Conservation (phyloP, 2,329 filamentous ascomycete genomes). For the Colletotrichum musicola region DNA sequence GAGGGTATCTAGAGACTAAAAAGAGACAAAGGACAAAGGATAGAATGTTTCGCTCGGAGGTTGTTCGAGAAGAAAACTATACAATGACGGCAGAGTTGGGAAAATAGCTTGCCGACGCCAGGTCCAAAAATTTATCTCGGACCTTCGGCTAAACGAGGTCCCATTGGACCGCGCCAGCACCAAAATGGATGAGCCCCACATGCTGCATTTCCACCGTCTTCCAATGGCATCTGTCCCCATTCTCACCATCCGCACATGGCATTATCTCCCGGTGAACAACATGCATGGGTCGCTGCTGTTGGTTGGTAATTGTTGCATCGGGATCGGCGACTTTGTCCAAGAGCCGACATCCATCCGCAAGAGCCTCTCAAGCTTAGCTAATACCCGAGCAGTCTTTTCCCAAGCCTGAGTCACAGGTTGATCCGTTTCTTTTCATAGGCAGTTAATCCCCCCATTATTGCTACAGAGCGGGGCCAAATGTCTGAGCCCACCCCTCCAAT, state of each 20-base stretch:
- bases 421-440: slow-evolving; percentile 13
- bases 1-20: slow-evolving; percentile 47
- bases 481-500: too few relatives aligned
- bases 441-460: not conserved
- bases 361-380: slow-evolving; percentile 3
- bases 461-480: too few relatives aligned
- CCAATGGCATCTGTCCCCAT: slow-evolving; percentile 49
- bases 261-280: slow-evolving; percentile 18
- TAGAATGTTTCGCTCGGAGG: slow-evolving; percentile 44
- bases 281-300: slow-evolving; percentile 4
- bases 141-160: slow-evolving; percentile 56
- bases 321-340: slow-evolving; percentile 5
- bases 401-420: not conserved
- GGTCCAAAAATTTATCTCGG: slow-evolving; percentile 57
- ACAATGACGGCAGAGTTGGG: slow-evolving; percentile 36
- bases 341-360: not conserved
- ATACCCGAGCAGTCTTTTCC: not conserved
- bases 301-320: not conserved
- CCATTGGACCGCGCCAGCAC: slow-evolving; percentile 48
- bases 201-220: slow-evolving; percentile 52
- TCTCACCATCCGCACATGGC: slow-evolving; percentile 38
- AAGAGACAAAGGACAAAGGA: slow-evolving; percentile 46
- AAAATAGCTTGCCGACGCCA: slow-evolving; percentile 13
- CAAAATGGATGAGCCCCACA: slow-evolving; percentile 45
- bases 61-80: slow-evolving; percentile 45